Evolutionary conservation across 2,329 filamentous ascomycete species (phyloP).

Genomic region (Aspergillus sergii): DNA sequence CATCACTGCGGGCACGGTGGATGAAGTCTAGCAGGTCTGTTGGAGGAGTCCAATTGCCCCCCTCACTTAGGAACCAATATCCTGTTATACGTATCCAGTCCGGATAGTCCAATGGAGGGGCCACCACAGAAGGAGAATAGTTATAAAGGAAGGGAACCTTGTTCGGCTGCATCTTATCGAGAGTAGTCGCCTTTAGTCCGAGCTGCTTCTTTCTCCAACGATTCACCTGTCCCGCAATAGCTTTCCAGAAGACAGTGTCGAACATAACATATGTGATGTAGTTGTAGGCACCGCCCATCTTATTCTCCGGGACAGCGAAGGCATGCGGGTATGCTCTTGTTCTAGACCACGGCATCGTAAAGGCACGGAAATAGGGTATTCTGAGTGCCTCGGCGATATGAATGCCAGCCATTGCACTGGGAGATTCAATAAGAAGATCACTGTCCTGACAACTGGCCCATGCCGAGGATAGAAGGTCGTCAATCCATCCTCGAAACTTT

Average conservation of each 20-base stretch:
- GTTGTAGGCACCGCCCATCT: slow-evolving; percentile 94
- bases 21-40: slow-evolving; percentile 80
- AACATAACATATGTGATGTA: slow-evolving; percentile 95
- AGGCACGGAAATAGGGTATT: slow-evolving; percentile 95
- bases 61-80: slow-evolving; percentile 95
- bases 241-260: slow-evolving; percentile 95
- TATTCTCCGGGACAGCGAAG: slow-evolving; percentile 88
- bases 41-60: slow-evolving; percentile 70
- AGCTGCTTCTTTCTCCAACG: slow-evolving; percentile 84
- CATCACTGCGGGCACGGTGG: slow-evolving; percentile 73
- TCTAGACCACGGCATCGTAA: slow-evolving; percentile 98
- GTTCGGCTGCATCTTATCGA: slow-evolving; percentile 92
- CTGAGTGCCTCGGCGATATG: slow-evolving; percentile 92
- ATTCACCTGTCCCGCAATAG: slow-evolving; percentile 88
- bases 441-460: slow-evolving; percentile 83
- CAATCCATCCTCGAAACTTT: slow-evolving; percentile 93
- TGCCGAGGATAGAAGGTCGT: slow-evolving; percentile 79
- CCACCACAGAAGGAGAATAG: slow-evolving; percentile 91
- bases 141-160: slow-evolving; percentile 99
- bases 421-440: slow-evolving; percentile 91
- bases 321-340: slow-evolving; percentile 95
- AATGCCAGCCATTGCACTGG: slow-evolving; percentile 95
- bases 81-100: slow-evolving; percentile 98
- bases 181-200: slow-evolving; percentile 74
- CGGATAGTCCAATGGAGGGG: slow-evolving; percentile 89